Evolutionary conservation across 768 basidiomycete genomes (phyloP).

Genomic region (Tricholoma hemisulphureum): DNA sequence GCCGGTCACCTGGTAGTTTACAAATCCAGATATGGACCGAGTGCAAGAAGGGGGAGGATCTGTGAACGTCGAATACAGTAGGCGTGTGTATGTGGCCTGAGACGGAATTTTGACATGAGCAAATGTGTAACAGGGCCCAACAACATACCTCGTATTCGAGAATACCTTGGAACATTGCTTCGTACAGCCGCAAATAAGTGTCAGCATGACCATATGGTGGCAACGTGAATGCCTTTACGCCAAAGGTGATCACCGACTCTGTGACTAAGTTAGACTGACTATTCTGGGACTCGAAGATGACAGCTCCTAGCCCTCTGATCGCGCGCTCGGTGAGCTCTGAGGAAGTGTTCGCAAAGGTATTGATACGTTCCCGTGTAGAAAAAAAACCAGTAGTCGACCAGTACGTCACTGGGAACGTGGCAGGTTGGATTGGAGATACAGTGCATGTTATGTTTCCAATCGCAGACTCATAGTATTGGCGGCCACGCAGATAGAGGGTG

Average conservation of each 20-base stretch:
- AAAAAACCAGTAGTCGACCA: not conserved
- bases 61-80: not conserved
- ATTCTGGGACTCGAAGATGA: constrained; percentile 14
- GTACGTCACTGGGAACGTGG: constrained; percentile 17
- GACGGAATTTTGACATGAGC: not conserved
- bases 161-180: constrained; percentile 24
- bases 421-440: constrained; percentile 14
- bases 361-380: not conserved
- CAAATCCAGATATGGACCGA: not conserved
- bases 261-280: constrained; percentile 15
- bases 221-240: constrained; percentile 15
- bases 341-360: not conserved
- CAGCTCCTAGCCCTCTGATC: constrained; percentile 6
- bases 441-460: constrained; percentile 21
- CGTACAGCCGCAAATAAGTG: constrained; percentile 16
- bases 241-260: constrained; percentile 20
- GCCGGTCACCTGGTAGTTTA: not conserved
- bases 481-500: constrained; percentile 14
- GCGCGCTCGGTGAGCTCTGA: constrained; percentile 10
- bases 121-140: not conserved
- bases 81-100: not conserved
- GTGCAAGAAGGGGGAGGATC: not conserved
- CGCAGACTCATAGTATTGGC: not conserved
- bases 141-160: constrained; percentile 22
- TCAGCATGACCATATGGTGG: not conserved